phyloP scores from a whole-genome alignment of 2,329 filamentous ascomycete genomes.

The Ilyonectria sp. region DNA sequence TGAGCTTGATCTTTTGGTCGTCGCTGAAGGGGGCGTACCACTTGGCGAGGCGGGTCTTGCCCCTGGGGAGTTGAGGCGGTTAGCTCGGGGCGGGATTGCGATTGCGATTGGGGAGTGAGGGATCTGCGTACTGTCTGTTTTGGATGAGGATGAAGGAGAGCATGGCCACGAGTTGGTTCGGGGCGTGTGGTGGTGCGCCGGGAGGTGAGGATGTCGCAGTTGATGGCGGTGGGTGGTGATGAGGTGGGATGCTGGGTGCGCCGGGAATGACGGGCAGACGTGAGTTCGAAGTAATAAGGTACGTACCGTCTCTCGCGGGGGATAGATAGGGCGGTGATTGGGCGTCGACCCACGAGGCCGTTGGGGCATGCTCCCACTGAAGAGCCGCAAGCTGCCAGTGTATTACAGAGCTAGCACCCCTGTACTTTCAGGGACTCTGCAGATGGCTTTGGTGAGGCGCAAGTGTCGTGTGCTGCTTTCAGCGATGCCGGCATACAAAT shows the following conservation, averaged over 20 bases:
- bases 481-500: not conserved
- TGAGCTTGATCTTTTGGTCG: conserved; percentile 99
- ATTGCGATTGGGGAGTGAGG: not conserved
- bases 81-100: not conserved
- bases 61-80: conserved; percentile 67
- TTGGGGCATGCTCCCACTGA: conserved; percentile 6
- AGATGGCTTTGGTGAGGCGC: not conserved
- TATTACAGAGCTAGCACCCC: not conserved
- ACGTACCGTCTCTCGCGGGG: conserved; percentile 28
- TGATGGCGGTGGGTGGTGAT: conserved; percentile 18
- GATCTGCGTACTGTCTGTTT: conserved; percentile 80
- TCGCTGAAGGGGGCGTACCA: conserved; percentile 99
- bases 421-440: no score
- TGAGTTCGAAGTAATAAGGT: not conserved
- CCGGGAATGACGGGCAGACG: conserved; percentile 28
- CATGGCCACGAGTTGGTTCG: conserved; percentile 56
- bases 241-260: conserved; percentile 10
- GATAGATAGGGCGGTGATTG: conserved; percentile 29
- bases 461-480: conserved; percentile 6
- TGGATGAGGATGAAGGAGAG: conserved; percentile 93
- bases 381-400: conserved; percentile 19
- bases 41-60: conserved; percentile 97
- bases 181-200: conserved; percentile 14
- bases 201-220: conserved; percentile 11
- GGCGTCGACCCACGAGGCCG: not conserved